phyloP scores from a whole-genome alignment of 257 asterid species.

The Penstemon newberryi region DNA sequence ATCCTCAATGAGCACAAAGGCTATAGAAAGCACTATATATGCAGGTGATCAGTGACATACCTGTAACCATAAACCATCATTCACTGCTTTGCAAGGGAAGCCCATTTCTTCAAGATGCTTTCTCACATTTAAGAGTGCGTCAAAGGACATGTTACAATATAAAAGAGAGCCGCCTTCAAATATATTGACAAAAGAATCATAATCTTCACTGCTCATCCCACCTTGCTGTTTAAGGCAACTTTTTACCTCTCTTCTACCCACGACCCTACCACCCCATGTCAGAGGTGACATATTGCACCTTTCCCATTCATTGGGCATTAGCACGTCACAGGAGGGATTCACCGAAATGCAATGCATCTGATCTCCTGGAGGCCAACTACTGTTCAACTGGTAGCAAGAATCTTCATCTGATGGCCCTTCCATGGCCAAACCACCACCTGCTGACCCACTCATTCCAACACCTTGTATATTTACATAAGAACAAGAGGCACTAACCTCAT shows the following conservation, averaged over 20 bases:
- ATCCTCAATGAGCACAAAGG: conserved; percentile 7
- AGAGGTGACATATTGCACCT: conserved; percentile 69
- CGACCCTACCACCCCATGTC: conserved; percentile 94
- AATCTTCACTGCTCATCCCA: conserved; percentile 80
- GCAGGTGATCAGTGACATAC: conserved; percentile 38
- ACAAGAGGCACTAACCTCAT: conserved; percentile 54
- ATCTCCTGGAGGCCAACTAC: conserved; percentile 72
- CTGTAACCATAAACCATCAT: conserved; percentile 99
- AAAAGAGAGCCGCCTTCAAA: conserved; percentile 91
- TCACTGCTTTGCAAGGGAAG: conserved; percentile 95
- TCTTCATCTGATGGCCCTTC: conserved; percentile 98
- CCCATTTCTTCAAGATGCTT: conserved; percentile 96
- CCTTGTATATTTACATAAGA: conserved; percentile 59
- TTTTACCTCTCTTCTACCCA: conserved; percentile 81
- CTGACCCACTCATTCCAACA: conserved; percentile 48
- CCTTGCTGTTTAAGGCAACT: conserved; percentile 59
- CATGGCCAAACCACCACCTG: conserved; percentile 49
- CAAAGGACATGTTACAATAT: conserved; percentile 93
- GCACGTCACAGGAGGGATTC: conserved; percentile 59
- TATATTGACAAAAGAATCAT: conserved; percentile 74
- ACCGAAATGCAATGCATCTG: conserved; percentile 60
- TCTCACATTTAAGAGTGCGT: conserved; percentile 83
- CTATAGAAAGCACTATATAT: neutral
- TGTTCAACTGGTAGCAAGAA: conserved; percentile 73
- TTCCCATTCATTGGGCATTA: conserved; percentile 79